Evolutionary conservation across 352 stramenopile species (phyloP).

Genomic region (Globisporangium ultimum): DNA sequence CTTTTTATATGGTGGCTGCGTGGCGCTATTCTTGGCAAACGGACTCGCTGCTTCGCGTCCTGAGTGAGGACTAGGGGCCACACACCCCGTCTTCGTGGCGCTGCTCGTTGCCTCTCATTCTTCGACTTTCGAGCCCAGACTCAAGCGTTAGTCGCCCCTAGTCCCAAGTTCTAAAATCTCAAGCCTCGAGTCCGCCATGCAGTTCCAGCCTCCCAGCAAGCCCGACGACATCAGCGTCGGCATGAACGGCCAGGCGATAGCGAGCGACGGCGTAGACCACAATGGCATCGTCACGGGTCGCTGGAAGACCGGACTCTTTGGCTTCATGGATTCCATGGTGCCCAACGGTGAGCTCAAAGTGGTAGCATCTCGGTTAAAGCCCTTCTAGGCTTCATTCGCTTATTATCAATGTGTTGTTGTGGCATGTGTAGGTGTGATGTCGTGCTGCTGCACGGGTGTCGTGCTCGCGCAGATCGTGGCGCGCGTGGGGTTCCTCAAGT

Average conservation of each 20-base stretch:
- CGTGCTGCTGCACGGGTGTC: conserved; percentile 60
- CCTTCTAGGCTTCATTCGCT: no score
- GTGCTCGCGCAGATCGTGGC: conserved; percentile 59
- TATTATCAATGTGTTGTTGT: not conserved
- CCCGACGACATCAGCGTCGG: conserved; percentile 38
- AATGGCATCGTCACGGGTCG: conserved; percentile 70
- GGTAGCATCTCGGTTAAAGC: no score
- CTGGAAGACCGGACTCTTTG: conserved; percentile 76
- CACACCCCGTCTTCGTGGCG: no score
- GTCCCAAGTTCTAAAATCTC: conserved; percentile 2
- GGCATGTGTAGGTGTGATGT: conserved; percentile 44
- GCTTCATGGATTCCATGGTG: conserved; percentile 59
- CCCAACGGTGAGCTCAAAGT: conserved; percentile 48
- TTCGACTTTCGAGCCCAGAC: conserved; percentile 14
- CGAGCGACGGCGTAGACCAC: conserved; percentile 43
- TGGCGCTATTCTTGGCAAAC: no score
- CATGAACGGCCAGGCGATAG: conserved; percentile 19
- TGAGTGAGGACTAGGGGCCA: no score
- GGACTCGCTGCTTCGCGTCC: no score
- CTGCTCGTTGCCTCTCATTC: conserved; percentile 20
- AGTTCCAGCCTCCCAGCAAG: conserved; percentile 58
- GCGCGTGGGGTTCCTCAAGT: conserved; percentile 53
- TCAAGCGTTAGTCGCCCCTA: conserved; percentile 9
- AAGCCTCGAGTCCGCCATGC: conserved; percentile 28
- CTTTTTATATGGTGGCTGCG: no score